phyloP scores from a whole-genome alignment of 805 yeast genomes.

The Metschnikowia vanudenii region DNA sequence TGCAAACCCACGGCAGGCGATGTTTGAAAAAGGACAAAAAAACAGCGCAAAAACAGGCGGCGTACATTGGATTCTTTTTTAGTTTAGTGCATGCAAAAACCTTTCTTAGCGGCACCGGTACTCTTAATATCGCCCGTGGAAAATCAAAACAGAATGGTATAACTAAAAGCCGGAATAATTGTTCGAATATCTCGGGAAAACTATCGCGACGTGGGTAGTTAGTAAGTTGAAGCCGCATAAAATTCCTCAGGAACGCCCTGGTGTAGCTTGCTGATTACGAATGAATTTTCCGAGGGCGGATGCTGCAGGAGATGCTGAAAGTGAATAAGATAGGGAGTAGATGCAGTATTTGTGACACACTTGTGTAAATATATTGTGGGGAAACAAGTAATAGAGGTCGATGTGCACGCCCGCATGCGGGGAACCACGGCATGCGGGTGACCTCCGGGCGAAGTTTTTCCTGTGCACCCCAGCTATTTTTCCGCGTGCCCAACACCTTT shows the following conservation, averaged over 20 bases:
- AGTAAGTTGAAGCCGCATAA: not conserved
- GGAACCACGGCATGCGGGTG: slow-evolving; percentile 1
- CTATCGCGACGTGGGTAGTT: not conserved
- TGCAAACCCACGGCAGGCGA: not conserved
- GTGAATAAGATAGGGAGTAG: not conserved
- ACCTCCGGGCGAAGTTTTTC: not conserved
- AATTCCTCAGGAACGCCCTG: not conserved
- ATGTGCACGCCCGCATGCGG: slow-evolving; percentile 1
- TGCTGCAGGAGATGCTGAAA: slow-evolving; percentile 1
- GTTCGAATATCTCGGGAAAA: not conserved
- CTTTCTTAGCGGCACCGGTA: no score
- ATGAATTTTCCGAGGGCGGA: slow-evolving; percentile 2
- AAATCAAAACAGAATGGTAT: no score
- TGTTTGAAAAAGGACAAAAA: not conserved
- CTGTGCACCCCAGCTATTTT: no score
- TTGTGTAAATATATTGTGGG: slow-evolving; percentile 5
- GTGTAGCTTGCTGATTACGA: not conserved
- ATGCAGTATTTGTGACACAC: slow-evolving; percentile 4
- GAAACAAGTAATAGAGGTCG: slow-evolving; percentile 3
- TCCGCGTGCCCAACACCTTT: no score
- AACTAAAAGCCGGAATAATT: no score
- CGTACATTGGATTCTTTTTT: not conserved
- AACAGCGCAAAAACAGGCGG: slow-evolving; percentile 2
- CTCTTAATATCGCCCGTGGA: no score
- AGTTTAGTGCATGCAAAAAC: no score